Conservation (phyloP, 805 yeast species). For the Cyberlindnera mrakii region DNA sequence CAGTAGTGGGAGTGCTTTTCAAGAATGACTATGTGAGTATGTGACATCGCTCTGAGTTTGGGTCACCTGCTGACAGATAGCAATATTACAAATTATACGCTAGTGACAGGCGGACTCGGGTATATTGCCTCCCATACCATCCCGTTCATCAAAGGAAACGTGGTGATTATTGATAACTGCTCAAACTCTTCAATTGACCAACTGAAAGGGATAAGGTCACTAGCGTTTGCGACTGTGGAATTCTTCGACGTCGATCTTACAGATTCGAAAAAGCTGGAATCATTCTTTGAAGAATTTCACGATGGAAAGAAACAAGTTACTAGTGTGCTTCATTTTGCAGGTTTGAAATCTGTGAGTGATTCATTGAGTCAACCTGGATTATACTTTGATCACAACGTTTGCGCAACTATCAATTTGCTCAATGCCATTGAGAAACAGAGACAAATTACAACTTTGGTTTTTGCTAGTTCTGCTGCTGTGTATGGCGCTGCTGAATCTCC, state of each 20-base stretch:
- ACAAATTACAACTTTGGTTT: slow-evolving; percentile 48
- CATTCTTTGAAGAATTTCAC: slow-evolving; percentile 8
- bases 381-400: slow-evolving; percentile 64
- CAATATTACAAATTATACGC: slow-evolving; percentile 8
- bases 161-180: slow-evolving; percentile 68
- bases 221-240: slow-evolving; percentile 40
- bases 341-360: slow-evolving; percentile 80
- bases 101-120: slow-evolving; percentile 82
- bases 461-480: slow-evolving; percentile 77
- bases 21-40: not conserved
- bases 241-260: slow-evolving; percentile 29
- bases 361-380: slow-evolving; percentile 59
- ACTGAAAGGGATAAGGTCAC: slow-evolving; percentile 35
- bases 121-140: slow-evolving; percentile 82
- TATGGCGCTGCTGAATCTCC: slow-evolving; percentile 77
- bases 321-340: slow-evolving; percentile 61
- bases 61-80: not conserved
- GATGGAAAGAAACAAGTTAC: slow-evolving; percentile 5
- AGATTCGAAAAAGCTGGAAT: not conserved
- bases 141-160: slow-evolving; percentile 52
- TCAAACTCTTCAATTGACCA: slow-evolving; percentile 64
- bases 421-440: slow-evolving; percentile 36
- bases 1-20: not conserved
- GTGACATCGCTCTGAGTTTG: too few species aligned
- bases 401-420: slow-evolving; percentile 56